phyloP scores from a whole-genome alignment of 352 stramenopile genomes.

The Phytopythium kandeliae region DNA sequence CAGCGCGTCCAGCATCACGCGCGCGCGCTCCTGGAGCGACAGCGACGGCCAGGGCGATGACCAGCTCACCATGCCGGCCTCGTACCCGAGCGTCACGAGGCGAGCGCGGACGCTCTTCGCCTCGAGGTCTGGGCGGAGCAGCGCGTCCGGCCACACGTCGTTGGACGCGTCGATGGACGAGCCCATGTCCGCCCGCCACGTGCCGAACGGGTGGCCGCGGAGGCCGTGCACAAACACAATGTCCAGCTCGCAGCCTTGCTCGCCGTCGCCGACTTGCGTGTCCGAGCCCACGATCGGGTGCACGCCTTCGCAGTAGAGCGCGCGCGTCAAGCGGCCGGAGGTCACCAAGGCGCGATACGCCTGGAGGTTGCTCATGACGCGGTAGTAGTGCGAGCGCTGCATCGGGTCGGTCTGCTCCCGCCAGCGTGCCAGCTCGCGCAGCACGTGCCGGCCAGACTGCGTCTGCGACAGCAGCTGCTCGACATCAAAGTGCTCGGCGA shows the following conservation, averaged over 20 bases:
- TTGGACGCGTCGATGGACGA: conserved; percentile 45
- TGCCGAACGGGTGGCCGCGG: conserved; percentile 73
- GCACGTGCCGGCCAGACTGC: conserved; percentile 31
- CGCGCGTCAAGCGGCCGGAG: conserved; percentile 20
- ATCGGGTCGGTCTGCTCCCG: conserved; percentile 45
- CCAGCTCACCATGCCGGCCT: conserved; percentile 81
- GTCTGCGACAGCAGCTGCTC: conserved; percentile 40
- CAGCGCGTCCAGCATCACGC: conserved; percentile 67
- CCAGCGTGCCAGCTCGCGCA: conserved; percentile 36
- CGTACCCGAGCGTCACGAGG: conserved; percentile 74
- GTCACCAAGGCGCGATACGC: conserved; percentile 46
- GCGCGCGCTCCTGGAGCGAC: conserved; percentile 61
- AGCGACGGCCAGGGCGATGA: conserved; percentile 82
- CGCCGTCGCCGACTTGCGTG: not conserved
- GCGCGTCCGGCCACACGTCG: conserved; percentile 70
- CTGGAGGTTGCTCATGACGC: conserved; percentile 57
- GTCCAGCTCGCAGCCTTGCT: conserved; percentile 28
- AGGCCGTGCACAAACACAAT: conserved; percentile 84
- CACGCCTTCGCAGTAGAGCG: conserved; percentile 74
- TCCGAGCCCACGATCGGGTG: conserved; percentile 81
- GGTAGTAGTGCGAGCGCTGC: conserved; percentile 69
- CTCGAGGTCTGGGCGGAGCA: conserved; percentile 58
- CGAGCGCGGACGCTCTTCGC: conserved; percentile 33
- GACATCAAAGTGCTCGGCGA: conserved; percentile 51
- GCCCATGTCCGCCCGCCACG: conserved; percentile 76